Conservation (phyloP, 2,329 filamentous ascomycete species). For the Colletotrichum filicis region DNA sequence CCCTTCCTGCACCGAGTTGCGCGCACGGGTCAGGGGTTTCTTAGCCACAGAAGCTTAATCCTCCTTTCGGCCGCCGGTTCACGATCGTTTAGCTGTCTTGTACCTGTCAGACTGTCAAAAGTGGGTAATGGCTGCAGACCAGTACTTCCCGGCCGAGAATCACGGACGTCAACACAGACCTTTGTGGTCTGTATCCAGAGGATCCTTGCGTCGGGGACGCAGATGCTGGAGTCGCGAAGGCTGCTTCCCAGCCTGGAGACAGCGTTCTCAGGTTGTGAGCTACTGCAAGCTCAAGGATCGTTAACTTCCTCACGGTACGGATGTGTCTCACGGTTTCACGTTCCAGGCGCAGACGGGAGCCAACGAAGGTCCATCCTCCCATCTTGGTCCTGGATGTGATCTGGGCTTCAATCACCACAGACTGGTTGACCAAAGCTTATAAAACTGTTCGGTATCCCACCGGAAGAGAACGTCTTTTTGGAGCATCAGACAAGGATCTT, state of each 20-base stretch:
- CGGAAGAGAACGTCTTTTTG: background rate
- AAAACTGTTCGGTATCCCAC: constrained; percentile 29
- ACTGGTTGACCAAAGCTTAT: constrained; percentile 25
- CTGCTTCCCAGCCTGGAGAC: background rate
- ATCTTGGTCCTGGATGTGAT: background rate
- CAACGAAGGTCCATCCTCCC: background rate
- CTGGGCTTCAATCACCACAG: background rate
- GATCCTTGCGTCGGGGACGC: constrained; percentile 26
- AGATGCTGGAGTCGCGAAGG: background rate
- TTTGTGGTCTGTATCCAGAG: background rate
- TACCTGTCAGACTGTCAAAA: constrained; percentile 3
- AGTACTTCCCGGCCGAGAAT: constrained; percentile 5
- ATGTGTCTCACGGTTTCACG: constrained; percentile 20
- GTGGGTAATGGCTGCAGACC: background rate
- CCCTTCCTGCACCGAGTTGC: constrained; percentile 8
- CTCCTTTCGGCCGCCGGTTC: background rate
- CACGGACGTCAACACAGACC: constrained; percentile 12
- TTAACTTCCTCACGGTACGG: background rate
- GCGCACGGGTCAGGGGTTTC: constrained; percentile 15
- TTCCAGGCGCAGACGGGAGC: background rate
- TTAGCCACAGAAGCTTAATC: constrained; percentile 4
- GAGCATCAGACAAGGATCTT: constrained; percentile 31
- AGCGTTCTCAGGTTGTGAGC: background rate
- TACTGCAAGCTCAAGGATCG: background rate
- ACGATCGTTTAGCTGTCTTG: background rate